These are phyloP conservation scores for Botryotinia globosa DNA, from an alignment of 2,329 filamentous ascomycete genomes.

Conservation along the genomic window DNA sequence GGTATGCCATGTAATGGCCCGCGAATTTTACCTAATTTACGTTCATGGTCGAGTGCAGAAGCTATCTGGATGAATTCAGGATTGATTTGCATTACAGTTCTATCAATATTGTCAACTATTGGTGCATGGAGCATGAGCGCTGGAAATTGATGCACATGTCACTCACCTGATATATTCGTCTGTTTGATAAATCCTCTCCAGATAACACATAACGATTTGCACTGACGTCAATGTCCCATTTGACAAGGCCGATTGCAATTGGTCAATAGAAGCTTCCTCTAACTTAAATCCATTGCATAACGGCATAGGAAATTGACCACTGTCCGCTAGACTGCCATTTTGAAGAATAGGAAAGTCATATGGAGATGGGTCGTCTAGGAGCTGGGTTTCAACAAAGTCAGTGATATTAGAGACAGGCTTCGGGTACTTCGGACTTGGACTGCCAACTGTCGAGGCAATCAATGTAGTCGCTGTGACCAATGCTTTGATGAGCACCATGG, in stretches of 20 bases:
- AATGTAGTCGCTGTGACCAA: conserved; percentile 8
- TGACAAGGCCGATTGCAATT: conserved; percentile 59
- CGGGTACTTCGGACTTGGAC: conserved; percentile 6
- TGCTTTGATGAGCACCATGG: conserved; percentile 15
- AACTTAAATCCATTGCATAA: conserved; percentile 58
- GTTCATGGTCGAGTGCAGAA: conserved; percentile 56
- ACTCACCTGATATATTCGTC: conserved; percentile 61
- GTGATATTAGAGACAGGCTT: conserved; percentile 11
- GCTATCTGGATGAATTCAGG: conserved; percentile 66
- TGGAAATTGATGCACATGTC: not conserved
- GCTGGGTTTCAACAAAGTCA: conserved; percentile 37
- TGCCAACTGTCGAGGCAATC: conserved; percentile 2
- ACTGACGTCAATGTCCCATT: conserved; percentile 55
- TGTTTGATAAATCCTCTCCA: conserved; percentile 59
- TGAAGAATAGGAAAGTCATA: conserved; percentile 43
- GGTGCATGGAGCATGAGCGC: not conserved
- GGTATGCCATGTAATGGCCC: conserved; percentile 73
- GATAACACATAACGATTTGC: conserved; percentile 60
- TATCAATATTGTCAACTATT: conserved; percentile 28
- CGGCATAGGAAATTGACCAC: conserved; percentile 57
- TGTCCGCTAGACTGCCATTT: conserved; percentile 33
- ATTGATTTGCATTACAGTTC: conserved; percentile 63
- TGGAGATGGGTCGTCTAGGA: conserved; percentile 37
- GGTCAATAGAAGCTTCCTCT: conserved; percentile 67
- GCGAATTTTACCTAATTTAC: conserved; percentile 53